phyloP scores from a whole-genome alignment of 306 rosid species.

The Vigna mungo region DNA sequence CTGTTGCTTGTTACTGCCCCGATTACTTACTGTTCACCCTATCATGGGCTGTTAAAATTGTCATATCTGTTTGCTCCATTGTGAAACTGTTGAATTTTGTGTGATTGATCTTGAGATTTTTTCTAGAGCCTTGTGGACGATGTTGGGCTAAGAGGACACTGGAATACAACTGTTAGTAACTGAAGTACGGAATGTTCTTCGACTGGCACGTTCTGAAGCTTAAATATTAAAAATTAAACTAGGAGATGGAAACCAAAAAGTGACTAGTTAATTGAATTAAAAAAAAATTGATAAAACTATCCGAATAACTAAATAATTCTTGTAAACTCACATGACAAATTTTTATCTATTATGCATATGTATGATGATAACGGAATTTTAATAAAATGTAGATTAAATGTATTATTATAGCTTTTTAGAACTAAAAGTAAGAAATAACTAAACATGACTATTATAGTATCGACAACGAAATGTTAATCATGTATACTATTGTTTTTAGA shows the following conservation, averaged over 20 bases:
- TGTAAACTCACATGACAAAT: not conserved
- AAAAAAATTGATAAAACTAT: not conserved
- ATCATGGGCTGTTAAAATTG: not conserved
- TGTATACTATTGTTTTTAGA: not conserved
- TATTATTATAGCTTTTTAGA: not conserved
- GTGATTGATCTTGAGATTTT: not conserved
- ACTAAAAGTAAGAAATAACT: not conserved
- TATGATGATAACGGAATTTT: no score
- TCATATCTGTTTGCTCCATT: not conserved
- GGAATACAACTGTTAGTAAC: not conserved
- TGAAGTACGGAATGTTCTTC: not conserved
- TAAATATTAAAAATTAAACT: not conserved
- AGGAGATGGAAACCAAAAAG: not conserved
- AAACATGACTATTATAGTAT: not conserved
- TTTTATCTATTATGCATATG: not conserved
- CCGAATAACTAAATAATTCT: not conserved
- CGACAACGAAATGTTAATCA: not conserved
- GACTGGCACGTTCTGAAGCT: no score
- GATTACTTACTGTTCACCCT: conserved; percentile 11
- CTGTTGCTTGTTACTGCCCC: not conserved
- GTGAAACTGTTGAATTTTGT: not conserved
- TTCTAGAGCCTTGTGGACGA: not conserved
- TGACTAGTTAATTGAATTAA: not conserved
- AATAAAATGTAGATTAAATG: not conserved
- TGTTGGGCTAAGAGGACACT: not conserved